Conservation (phyloP, 2,329 filamentous ascomycete genomes). For the Aspergillus sp. region DNA sequence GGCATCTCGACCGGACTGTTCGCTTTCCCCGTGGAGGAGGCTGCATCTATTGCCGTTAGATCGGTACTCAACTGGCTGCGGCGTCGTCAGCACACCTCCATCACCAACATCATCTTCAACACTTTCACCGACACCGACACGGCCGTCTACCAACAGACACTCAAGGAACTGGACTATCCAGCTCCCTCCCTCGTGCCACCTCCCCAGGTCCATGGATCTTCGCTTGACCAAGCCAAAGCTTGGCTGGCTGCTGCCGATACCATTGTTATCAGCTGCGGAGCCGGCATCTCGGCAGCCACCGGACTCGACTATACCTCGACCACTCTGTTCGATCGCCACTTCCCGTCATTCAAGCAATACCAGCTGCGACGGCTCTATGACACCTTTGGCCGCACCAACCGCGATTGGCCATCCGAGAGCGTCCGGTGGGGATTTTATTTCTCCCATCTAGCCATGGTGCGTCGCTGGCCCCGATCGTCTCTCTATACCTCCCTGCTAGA, state of each 20-base stretch:
- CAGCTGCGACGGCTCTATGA: constrained; percentile 27
- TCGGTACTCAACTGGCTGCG: constrained; percentile 19
- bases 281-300: constrained; percentile 24
- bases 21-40: constrained; percentile 22
- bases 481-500: constrained; percentile 11
- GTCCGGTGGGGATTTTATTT: constrained; percentile 29
- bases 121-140: constrained; percentile 22
- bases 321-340: constrained; percentile 24
- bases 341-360: constrained; percentile 33
- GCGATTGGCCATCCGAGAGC: constrained; percentile 14
- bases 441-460: constrained; percentile 21
- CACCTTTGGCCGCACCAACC: constrained; percentile 18
- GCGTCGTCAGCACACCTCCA: constrained; percentile 12
- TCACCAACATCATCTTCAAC: constrained; percentile 27
- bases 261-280: constrained; percentile 24
- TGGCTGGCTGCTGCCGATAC: constrained; percentile 23
- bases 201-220: neutral
- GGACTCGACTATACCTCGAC: constrained; percentile 27
- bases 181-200: neutral
- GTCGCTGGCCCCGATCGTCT: constrained; percentile 14
- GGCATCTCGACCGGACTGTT: constrained; percentile 30
- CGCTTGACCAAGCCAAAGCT: constrained; percentile 11
- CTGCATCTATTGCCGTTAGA: constrained; percentile 19
- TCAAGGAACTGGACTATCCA: neutral
- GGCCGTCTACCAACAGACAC: constrained; percentile 12